Evolutionary conservation across 352 stramenopile species (phyloP), one percentile per base, ranked within the genome.

Genomic region (Phytophthora pluvialis): DNA sequence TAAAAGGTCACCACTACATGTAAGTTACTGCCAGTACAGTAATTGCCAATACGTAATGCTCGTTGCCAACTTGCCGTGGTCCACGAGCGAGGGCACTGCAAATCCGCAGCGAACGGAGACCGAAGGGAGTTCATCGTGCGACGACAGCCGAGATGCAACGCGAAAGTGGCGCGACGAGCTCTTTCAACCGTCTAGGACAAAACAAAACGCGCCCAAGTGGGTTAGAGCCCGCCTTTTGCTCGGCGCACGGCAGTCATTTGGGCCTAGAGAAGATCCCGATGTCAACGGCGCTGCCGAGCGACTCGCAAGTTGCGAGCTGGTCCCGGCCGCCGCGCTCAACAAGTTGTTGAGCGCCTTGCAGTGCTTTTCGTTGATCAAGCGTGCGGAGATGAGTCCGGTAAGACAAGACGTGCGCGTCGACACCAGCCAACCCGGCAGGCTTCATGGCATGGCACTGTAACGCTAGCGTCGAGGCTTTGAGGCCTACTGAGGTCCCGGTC

Each of bases 371-470:
- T 60, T 50, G 51, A 48, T n/a, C 4, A 21, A 47, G 38, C 50
- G 16, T 18, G 8, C 9, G 60, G 26, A 15, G 60, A 67, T 67
- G 52, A 45, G 40, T 44, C 26, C 29, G 45, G 28, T 46, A 64
- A 64, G 44, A 53, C 43, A 28, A 5, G 52, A 15, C 49, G 42
- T 35, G 12, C 29, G 31, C 44, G 28, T 55, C 35, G 35, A 42
- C 13, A 46, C 18, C n/a, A 25, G 28, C 32, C n/a, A 21, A 26
- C 42, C 63, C 50, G n/a, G n/a, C n/a, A n/a, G n/a, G n/a, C n/a
- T n/a, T n/a, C 44, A 63, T 57, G 36, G 50, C 60, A 57, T 28
- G 38, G n/a, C 54, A 36, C 40, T 62, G 46, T 31, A 53, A 42
- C 18, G 9, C 3, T 31, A 40, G 25, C 42, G 7, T 9, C 15